Evolutionary conservation across 2,329 filamentous ascomycete species (phyloP).

Genomic region (Elsinoe perseae): DNA sequence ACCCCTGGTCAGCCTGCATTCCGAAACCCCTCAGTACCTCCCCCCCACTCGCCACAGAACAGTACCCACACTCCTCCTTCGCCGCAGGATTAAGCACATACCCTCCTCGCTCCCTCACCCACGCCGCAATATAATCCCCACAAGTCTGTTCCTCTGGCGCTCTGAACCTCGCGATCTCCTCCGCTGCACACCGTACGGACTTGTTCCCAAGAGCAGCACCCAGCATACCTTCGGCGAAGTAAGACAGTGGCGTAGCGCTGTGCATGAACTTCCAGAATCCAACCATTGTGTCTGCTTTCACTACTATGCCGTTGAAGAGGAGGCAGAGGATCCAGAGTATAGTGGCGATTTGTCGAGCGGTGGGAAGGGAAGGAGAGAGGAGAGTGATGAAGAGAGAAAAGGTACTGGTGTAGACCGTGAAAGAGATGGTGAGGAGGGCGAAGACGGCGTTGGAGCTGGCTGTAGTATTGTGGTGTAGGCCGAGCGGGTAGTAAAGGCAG

Average conservation of each 20-base stretch:
- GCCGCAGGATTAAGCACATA: conserved; percentile 39
- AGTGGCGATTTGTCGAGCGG: conserved; percentile 19
- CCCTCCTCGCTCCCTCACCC: background rate
- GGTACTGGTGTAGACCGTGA: conserved; percentile 50
- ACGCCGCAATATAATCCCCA: background rate
- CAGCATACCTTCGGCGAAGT: conserved; percentile 72
- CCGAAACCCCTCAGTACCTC: conserved; percentile 68
- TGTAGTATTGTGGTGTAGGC: background rate
- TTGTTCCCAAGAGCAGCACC: background rate
- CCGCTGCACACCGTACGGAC: background rate
- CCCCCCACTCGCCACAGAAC: conserved; percentile 80
- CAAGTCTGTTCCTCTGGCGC: background rate
- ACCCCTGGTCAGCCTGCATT: conserved; percentile 52
- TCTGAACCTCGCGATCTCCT: background rate
- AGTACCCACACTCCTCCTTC: conserved; percentile 75
- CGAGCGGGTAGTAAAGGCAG: too few relatives aligned
- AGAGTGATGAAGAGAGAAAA: conserved; percentile 44
- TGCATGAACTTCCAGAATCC: conserved; percentile 70
- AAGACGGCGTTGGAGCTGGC: background rate
- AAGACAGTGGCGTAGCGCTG: conserved; percentile 73
- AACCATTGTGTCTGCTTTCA: conserved; percentile 56
- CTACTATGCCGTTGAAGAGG: conserved; percentile 23
- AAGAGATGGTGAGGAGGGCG: conserved; percentile 41
- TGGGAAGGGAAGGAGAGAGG: conserved; percentile 35
- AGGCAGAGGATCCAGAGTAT: conserved; percentile 33